Conservation (phyloP, 371 early-diverging fungal species). For the Dentiscutata heterogama region DNA sequence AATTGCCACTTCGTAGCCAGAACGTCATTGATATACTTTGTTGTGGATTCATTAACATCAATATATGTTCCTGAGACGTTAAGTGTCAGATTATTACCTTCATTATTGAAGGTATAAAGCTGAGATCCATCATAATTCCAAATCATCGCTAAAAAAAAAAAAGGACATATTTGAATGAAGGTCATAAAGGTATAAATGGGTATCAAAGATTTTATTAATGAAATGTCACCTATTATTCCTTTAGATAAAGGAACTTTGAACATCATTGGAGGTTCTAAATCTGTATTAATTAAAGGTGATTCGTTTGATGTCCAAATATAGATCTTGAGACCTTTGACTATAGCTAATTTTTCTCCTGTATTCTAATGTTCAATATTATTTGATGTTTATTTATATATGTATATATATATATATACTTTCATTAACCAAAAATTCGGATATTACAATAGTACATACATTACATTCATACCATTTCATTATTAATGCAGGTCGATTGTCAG, state of each 20-base stretch:
- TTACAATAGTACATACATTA: background rate
- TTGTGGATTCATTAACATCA: background rate
- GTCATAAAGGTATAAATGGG: background rate
- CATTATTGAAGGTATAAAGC: constrained; percentile 25
- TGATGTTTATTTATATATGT: background rate
- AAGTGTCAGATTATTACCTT: constrained; percentile 36
- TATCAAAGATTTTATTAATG: background rate
- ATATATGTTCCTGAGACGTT: background rate
- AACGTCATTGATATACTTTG: constrained; percentile 27
- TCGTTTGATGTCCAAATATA: constrained; percentile 33
- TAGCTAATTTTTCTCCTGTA: constrained; percentile 21
- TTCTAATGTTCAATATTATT: background rate
- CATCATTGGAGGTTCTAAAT: background rate
- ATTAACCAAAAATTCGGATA: background rate
- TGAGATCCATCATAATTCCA: constrained; percentile 43
- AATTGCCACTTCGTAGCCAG: constrained; percentile 20
- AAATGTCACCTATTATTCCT: background rate
- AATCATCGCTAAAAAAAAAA: constrained; percentile 34
- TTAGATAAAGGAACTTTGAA: constrained; percentile 12
- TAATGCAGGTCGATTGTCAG: constrained; percentile 5
- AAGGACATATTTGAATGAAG: background rate
- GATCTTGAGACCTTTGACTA: constrained; percentile 26
- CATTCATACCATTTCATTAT: constrained; percentile 39
- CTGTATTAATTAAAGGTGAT: background rate
- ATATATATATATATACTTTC: too few species aligned